Evolutionary conservation across 2,329 filamentous ascomycete genomes (phyloP).

Genomic region (Drechslerella dactyloides): DNA sequence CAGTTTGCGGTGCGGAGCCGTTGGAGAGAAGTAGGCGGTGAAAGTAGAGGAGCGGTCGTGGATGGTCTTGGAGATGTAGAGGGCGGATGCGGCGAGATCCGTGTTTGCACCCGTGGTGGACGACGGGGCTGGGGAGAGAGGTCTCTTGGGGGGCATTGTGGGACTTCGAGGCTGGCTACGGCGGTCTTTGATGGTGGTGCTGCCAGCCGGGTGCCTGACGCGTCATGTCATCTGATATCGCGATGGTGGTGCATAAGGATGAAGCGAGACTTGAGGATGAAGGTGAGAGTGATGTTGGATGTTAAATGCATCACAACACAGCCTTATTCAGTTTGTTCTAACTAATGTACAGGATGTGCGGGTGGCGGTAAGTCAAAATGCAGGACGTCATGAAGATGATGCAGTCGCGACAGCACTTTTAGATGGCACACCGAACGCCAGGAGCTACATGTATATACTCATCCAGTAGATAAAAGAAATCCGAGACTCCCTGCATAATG

Average conservation of each 20-base stretch:
- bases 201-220: not conserved
- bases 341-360: too few relatives aligned
- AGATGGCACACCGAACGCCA: constrained; percentile 29
- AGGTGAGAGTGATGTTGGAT: too few relatives aligned
- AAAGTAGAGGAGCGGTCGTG: constrained; percentile 64
- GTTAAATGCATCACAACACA: too few relatives aligned
- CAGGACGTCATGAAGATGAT: too few relatives aligned
- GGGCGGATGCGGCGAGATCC: constrained; percentile 51
- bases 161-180: not conserved
- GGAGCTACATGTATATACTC: constrained; percentile 19
- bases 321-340: too few relatives aligned
- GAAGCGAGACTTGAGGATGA: too few relatives aligned
- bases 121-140: constrained; percentile 19
- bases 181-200: not conserved
- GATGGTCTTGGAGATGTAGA: constrained; percentile 61
- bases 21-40: constrained; percentile 62
- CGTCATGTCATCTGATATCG: not conserved
- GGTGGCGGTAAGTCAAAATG: not conserved
- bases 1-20: constrained; percentile 58
- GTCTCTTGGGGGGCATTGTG: constrained; percentile 52
- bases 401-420: not conserved
- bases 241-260: too few relatives aligned
- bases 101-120: constrained; percentile 24
- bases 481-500: not conserved
- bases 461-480: constrained; percentile 16